Evolutionary conservation across 192 early-diverging fungal species (phyloP).

Genomic region (Diversispora eburnea): DNA sequence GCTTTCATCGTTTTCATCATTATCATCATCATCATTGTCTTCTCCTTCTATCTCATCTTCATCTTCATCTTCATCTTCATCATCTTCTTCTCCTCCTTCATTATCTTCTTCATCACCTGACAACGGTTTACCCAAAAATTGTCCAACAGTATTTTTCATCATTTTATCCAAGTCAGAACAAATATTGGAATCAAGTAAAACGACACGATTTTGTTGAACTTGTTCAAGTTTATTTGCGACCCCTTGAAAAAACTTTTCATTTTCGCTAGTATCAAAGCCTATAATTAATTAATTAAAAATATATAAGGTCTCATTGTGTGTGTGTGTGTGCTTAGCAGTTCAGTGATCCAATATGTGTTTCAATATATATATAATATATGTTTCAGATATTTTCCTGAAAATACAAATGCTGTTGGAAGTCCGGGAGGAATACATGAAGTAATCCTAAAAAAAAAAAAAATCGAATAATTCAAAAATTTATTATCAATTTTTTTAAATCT

Average conservation of each 20-base stretch:
- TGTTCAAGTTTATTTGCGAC: not conserved
- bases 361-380: not conserved
- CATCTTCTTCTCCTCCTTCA: not conserved
- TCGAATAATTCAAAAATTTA: not conserved
- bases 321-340: too few species aligned
- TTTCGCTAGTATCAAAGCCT: not conserved
- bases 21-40: not conserved
- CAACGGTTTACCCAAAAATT: not conserved
- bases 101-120: not conserved
- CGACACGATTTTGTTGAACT: not conserved
- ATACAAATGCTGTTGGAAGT: slow-evolving; percentile 7
- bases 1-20: not conserved
- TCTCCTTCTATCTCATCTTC: not conserved
- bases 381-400: not conserved
- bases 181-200: not conserved
- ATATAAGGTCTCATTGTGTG: not conserved
- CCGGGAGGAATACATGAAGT: not conserved
- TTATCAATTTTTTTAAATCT: not conserved
- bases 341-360: not conserved
- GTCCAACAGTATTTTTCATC: not conserved
- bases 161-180: not conserved
- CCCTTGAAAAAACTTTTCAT: slow-evolving; percentile 3
- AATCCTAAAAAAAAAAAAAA: not conserved
- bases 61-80: not conserved
- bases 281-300: not conserved